Base-by-base conservation (phyloP, 192 early-diverging fungal genomes). In the Haplosporangium gracile region DNA sequence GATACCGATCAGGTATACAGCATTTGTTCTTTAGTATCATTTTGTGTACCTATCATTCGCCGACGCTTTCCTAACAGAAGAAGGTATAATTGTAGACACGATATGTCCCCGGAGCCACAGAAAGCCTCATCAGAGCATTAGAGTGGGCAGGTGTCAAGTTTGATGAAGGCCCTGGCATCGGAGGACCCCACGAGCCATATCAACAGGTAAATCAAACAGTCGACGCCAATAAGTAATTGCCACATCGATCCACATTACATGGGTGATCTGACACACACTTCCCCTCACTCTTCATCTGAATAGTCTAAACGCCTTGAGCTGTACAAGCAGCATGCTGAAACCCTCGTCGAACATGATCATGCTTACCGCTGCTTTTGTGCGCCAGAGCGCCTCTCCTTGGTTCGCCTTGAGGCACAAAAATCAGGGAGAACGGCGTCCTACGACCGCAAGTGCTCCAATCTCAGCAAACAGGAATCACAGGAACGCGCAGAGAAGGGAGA, bases 331-430 rank as follows among this genome's bases (percentile, higher is more conserved):
- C 90, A 95, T 72, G 95, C 94, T 11, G 77, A 95, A 2, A 75
- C 89, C 15, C 92, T 99, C 42, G 60, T 98, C 4, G 89, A 94
- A 40, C 81, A 88, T 1, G 96, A 94, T 5, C 89, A 93, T 20
- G 98, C 96, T 2, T 99, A 99, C 82, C 91, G 95, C 38, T 99
- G 98, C 83, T 99, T 97, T 78, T 99, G 98, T 88, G 89, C 91
- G 15, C 76, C 92, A 10, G 92, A 95, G 51, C 92, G 95, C 9
- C 89, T 97, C 34, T 89, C 92, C 11, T 70, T 90, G 16, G 86
- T 95, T 13, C 91, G 95, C 3, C 82, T 88, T 40, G 78, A 88
- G 60, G 88, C 92, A 5, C 91, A 90, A 16, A 89, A 92, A n/a
- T 81, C 90, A 6, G 95, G 94, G 1, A 82, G 85, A 29, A 78